Conservation (phyloP, 2,329 filamentous ascomycete genomes). For the Epichloe hybrida region DNA sequence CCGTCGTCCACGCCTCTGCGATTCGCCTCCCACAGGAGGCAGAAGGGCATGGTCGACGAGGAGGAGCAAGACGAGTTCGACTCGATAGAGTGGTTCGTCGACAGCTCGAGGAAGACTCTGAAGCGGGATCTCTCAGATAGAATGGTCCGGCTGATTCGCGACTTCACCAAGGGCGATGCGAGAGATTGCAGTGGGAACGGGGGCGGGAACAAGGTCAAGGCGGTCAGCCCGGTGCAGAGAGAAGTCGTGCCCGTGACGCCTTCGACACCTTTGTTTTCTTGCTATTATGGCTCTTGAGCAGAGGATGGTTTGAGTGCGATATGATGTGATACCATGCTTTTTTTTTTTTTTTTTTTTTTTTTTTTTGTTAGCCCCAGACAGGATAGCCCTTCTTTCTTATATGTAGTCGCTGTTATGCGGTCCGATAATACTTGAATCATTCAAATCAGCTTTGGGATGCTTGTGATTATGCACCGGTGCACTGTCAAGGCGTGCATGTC, state of each 20-base stretch:
- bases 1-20: constrained; percentile 22
- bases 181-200: neutral
- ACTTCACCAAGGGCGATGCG: constrained; percentile 1
- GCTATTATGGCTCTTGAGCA: constrained; percentile 1
- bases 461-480: no score
- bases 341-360: neutral
- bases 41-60: constrained; percentile 12
- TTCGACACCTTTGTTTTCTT: constrained; percentile 2
- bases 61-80: constrained; percentile 27
- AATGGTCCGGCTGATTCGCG: constrained; percentile 2
- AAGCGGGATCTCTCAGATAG: constrained; percentile 3
- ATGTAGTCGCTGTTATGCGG: neutral
- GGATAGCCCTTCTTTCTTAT: neutral
- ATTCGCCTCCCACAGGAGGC: constrained; percentile 24
- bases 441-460: no score
- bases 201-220: neutral
- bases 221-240: neutral
- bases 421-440: neutral
- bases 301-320: neutral
- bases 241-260: neutral
- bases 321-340: neutral
- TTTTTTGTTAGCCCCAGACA: neutral
- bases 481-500: no score
- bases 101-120: constrained; percentile 1
- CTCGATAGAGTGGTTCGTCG: constrained; percentile 8